Evolutionary conservation across 2,329 filamentous ascomycete genomes (phyloP).

Genomic region (Aspergillus calidoustus): DNA sequence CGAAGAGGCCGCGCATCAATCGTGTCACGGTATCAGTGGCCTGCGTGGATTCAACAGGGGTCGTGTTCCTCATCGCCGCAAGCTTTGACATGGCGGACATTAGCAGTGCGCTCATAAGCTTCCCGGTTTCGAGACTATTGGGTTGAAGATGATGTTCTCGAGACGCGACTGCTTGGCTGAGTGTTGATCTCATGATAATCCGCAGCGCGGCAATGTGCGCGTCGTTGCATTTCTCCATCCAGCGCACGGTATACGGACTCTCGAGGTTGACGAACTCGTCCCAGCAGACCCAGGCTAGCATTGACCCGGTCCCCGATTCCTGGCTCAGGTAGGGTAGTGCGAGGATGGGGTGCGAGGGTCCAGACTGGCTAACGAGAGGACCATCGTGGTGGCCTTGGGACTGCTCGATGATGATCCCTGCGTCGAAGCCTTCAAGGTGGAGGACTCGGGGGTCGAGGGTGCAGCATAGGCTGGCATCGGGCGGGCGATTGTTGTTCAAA

Average conservation of each 20-base stretch:
- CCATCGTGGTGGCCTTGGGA: background rate
- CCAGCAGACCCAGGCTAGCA: background rate
- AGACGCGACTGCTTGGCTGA: background rate
- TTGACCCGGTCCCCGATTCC: background rate
- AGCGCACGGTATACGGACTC: background rate
- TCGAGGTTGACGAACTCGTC: background rate
- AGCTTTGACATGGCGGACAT: background rate
- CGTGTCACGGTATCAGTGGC: background rate
- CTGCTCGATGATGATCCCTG: background rate
- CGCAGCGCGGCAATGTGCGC: background rate
- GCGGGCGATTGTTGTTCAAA: background rate
- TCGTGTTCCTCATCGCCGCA: background rate
- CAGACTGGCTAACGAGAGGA: background rate
- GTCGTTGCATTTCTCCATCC: background rate
- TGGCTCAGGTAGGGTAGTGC: background rate
- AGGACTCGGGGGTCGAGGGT: background rate
- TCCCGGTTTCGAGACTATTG: background rate
- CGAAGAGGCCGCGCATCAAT: background rate
- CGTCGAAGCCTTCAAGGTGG: background rate
- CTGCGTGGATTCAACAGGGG: background rate
- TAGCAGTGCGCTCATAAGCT: background rate
- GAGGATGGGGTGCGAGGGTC: background rate
- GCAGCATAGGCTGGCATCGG: background rate
- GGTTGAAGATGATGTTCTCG: background rate
- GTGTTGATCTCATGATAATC: background rate